Base-by-base conservation (phyloP, 805 yeast species). In the Metschnikowia proteae region DNA sequence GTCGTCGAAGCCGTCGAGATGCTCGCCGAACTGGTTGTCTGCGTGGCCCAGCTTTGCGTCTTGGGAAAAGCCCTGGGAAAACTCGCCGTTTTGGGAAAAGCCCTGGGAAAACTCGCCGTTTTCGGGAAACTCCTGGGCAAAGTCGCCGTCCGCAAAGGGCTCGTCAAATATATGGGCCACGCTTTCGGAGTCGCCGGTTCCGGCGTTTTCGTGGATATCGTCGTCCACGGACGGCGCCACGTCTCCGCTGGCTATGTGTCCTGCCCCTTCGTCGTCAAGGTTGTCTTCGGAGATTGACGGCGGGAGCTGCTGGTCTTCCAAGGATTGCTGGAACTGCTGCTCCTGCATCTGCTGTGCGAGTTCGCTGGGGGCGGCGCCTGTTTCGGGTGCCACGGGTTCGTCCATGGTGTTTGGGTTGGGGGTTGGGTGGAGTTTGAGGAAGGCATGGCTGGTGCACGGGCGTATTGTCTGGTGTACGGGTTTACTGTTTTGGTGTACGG, bases 251-350 rank as follows among this genome's bases (percentile, higher is more conserved):
- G 49, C 51, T 13, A 51, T 51, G 23, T 42, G 45, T 7, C 49
- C 53, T 34, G 43, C 45, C 9, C 50, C 54, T n/a, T 47, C 56
- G 30, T 47, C 53, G 10, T 49, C 55, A 29, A 56, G 47, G 41
- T 52, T 37, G 10, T 34, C 55, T 45, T 56, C 59, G 25, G 43
- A 43, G 5, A 52, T 36, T 2, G 52, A 38, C 5, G 45, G 38
- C 28, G 58, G 60, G 17, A 55, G 58, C 35, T 53, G 49, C 26
- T 49, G 44, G 43, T 53, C 54, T 35, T 56, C 58, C 13, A 45
- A 43, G 6, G 35, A 32, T 30, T 53, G 57, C 34, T 55, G 55
- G 27, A 35, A 49, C 10, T 46, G 46, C 39, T 49, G 50, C 46
- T 53, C 48, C 38, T 46, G 43, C 9, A 45, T 40, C 45, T 54